Evolutionary conservation across 805 yeast species (phyloP), one percentile per base, ranked within the genome.

Genomic region (Saccharomycopsis amapae): DNA sequence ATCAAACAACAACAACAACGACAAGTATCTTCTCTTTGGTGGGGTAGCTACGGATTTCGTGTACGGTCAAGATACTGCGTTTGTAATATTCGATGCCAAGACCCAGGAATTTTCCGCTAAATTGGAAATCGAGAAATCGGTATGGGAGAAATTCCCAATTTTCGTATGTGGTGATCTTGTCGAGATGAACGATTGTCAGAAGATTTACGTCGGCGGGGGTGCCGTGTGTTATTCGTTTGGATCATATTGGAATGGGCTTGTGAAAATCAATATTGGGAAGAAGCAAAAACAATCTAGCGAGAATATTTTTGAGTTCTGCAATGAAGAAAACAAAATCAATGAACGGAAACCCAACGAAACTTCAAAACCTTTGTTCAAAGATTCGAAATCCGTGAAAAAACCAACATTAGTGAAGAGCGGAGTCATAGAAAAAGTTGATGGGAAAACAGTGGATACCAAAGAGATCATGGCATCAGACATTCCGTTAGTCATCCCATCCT

Each of bases 191-290:
- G 19, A 32, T 31, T n/a, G n/a, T n/a, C 44, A 40, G n/a, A 18
- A 4, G 5, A 15, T 19, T 15, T 48, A 48, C 37, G 32, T 76
- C 36, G 83, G 80, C 6, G 90, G 94, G 2, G 94, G 94, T 3
- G 89, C 84, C 0, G 86, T 84, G 1, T 85, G 94, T 57, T 85
- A 81, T 53, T 82, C 89, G 1, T 85, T 84, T 63, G 95, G 95
- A 0, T 67, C 80, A 0, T 69, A 68, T 18, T 72, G 75, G 71
- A 73, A 74, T 39, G 45, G 42, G 26, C 31, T 31, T 17, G 31
- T 47, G 26, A n/a, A n/a, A n/a, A n/a, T n/a, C n/a, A n/a, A n/a
- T n/a, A n/a, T n/a, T n/a, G n/a, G n/a, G n/a, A n/a, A n/a, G n/a
- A n/a, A n/a, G n/a, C n/a, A n/a, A n/a, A n/a, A n/a, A n/a, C n/a